Evolutionary conservation across 2,329 filamentous ascomycete species (phyloP), one percentile per base, ranked within the genome.

Genomic region (Aspergillus udagawae): DNA sequence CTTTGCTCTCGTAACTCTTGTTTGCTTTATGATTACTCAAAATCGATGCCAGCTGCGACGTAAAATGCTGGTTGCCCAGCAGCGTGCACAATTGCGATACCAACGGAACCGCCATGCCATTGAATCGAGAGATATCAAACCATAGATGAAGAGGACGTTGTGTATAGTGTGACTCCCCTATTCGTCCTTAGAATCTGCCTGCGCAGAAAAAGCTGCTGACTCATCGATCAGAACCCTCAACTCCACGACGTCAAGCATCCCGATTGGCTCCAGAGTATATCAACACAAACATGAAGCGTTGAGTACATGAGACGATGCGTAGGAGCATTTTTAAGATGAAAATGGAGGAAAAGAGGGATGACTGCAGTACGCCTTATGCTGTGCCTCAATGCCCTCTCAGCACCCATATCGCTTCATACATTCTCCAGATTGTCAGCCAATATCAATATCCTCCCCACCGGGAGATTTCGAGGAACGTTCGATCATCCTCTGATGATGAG

Each of bases 161-260:
- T 28, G 29, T 35, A n/a, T 20, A 32, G 23, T n/a, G n/a, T n/a
- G 23, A 4, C 23, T 17, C 14, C 32, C 29, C 29, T 32, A 29
- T 29, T 35, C 12, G 12, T 14, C 12, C 12, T 14, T 53, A 32
- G 53, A 45, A 57, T 63, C 61, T 61, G 59, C 60, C 60, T 21
- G 55, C 48, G 59, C 59, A 60, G 60, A 60, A 57, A 57, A 29
- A 21, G 7, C 41, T 44, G 55, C 51, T 58, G 53, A 56, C 35
- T 60, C 41, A 58, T 49, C 25, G 29, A 47, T 28, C 20, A 7
- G 2, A 44, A 21, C 1, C n/a, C 5, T 21, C n/a, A 44, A 20
- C 12, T 12, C 28, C 23, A 58, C 50, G 48, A 51, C 53, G 49
- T 52, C 66, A 7, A 9, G 41, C 41, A 44, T 21, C 41, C 9